Evolutionary conservation across 1,284 basidiomycete species (phyloP), one percentile per base, ranked within the genome.

Genomic region (Puccinia novopanici): DNA sequence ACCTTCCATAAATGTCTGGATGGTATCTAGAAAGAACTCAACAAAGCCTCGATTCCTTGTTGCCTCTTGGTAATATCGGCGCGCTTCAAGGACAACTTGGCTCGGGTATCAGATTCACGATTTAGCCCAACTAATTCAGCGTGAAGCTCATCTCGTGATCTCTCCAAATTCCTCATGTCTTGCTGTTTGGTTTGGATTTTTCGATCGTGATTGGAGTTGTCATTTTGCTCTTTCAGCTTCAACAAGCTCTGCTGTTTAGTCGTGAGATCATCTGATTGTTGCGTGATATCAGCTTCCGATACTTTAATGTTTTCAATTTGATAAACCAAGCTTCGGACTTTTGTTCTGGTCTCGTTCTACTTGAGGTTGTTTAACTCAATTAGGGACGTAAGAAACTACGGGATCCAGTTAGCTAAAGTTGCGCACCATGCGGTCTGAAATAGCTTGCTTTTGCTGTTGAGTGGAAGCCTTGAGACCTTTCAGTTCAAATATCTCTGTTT

Each of bases 91-190:
- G 91, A 90, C 65, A 98, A 86, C 83, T 91, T 91, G 0, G 95
- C 94, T 54, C 95, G 89, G 0, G 90, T 88, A 82, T 95, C 93
- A 0, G 93, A 91, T 84, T 98, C 94, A 54, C 90, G 85, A 84
- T 91, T 94, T 81, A 98, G 86, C 0, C 88, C 86, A 48, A 90
- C 89, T 67, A 96, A 88, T 83, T 98, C 95, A 0, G 86, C 83
- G 80, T 91, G 93, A 78, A 95, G 86, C 34, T 87, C 86, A 45
- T 96, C 94, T 37, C 92, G 88, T 72, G 88, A 88, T 40, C 90
- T 89, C 82, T 98, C 94, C 81, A 93, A 87, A 45, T 85, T 85
- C 45, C 91, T 88, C 30, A 89, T 87, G 79, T 89, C 89, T 8
- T 87, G 85, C 0, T 87, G 87, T 78, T 91, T 90, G 75, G 91